Conservation (phyloP, 2,329 filamentous ascomycete genomes). For the Ophiognomonia clavigignenti-juglandacearum region DNA sequence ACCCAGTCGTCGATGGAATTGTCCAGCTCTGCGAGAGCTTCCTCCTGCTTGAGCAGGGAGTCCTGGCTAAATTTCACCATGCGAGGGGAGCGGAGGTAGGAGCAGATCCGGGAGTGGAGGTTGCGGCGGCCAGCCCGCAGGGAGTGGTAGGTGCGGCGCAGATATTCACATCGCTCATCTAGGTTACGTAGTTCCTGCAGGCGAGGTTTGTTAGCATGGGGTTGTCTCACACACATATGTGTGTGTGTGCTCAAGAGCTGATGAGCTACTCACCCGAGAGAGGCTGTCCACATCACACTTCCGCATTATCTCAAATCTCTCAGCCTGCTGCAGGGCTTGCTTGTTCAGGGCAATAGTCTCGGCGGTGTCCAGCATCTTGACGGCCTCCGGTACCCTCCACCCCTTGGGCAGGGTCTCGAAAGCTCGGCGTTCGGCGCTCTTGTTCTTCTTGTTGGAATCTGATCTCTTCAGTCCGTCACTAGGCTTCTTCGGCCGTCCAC, state of each 20-base stretch:
- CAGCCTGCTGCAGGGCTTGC: conserved; percentile 58
- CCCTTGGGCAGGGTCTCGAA: conserved; percentile 60
- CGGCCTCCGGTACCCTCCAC: conserved; percentile 48
- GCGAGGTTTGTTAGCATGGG: background rate
- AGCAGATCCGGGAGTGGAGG: conserved; percentile 71
- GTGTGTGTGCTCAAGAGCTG: too few species aligned
- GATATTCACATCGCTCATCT: conserved; percentile 75
- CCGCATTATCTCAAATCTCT: conserved; percentile 60
- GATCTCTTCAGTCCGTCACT: conserved; percentile 36
- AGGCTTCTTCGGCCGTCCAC: conserved; percentile 55
- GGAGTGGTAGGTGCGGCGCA: conserved; percentile 70
- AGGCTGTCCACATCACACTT: conserved; percentile 60
- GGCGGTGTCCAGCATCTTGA: conserved; percentile 37
- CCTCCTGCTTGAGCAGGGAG: conserved; percentile 73
- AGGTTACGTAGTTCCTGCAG: conserved; percentile 66
- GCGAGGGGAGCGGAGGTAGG: conserved; percentile 67
- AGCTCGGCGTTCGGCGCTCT: conserved; percentile 49
- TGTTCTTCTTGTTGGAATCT: conserved; percentile 39
- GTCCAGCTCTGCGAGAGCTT: conserved; percentile 72
- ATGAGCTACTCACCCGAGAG: conserved; percentile 46
- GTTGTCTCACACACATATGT: too few species aligned
- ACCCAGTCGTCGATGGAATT: conserved; percentile 77
- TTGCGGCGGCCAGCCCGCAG: conserved; percentile 72
- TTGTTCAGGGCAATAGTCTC: conserved; percentile 50
- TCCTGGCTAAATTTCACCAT: conserved; percentile 69